Base-by-base conservation (phyloP, 2,329 filamentous ascomycete species). In the Basipetospora chlamydospora region DNA sequence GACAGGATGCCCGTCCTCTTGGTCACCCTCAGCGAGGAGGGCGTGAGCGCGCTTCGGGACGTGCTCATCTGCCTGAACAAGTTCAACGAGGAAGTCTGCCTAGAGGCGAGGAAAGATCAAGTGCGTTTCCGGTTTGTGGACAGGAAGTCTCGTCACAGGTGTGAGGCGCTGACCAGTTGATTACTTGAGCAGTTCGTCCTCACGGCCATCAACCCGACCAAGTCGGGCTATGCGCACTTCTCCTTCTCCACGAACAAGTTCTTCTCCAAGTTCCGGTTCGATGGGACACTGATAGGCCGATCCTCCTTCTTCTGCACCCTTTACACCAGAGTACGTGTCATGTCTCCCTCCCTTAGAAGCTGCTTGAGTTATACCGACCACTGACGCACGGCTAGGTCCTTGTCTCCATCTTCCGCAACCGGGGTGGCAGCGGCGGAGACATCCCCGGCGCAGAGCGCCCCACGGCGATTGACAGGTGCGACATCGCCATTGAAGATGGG, bases 151-250 rank as follows among this genome's bases (percentile, higher is more conserved):
- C 26, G n/a, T n/a, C n/a, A n/a, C n/a, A n/a, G n/a, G n/a, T n/a
- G n/a, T n/a, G n/a, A n/a, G n/a, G n/a, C n/a, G n/a, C n/a, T n/a
- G n/a, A n/a, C n/a, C n/a, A n/a, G n/a, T n/a, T n/a, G n/a, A n/a
- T n/a, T n/a, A n/a, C n/a, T n/a, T n/a, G n/a, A n/a, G n/a, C n/a
- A 83, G 81, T 68, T 88, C 44, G 66, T 77, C 4, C 63, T 88
- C 38, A 84, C 80, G 11, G 75, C 81, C 11, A 61, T 88, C 43
- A 88, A 88, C 52, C 70, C 72, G n/a, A 83, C 81, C 39, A 84
- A 83, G 50, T 84, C 82, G 4, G 80, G 80, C 13, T 87, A 87
- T 53, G 76, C 78, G 18, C 79, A 77, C 40, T 77, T 85, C 47
- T 69, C 70, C 6, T 73, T 87, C 37, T 64, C 77, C 29, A 67